Percentiles rank a stretch among this genome's conserved stretches.
Conservation (phyloP, 2,329 filamentous ascomycete species). For the Penicillium freii region DNA sequence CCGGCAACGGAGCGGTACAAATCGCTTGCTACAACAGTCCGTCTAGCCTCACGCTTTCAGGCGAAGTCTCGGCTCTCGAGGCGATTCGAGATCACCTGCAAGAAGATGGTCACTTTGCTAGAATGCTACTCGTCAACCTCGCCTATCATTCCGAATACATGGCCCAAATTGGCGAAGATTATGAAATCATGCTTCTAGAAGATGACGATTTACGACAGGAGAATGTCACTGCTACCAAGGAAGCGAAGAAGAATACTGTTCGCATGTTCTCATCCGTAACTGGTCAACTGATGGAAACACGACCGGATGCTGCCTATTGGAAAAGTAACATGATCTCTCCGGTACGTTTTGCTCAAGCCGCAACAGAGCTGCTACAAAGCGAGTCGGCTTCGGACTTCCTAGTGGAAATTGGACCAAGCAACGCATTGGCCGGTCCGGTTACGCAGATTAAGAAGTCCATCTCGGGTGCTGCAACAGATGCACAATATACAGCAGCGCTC, state of each 20-base stretch:
- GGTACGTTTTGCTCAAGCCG: slow-evolving; percentile 1
- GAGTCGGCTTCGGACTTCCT: not conserved
- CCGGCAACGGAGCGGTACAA: not conserved
- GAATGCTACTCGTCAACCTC: slow-evolving; percentile 13
- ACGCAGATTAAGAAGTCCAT: not conserved
- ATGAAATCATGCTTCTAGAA: not conserved
- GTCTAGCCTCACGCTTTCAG: slow-evolving; percentile 23
- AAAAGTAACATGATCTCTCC: slow-evolving; percentile 21
- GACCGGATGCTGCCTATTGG: slow-evolving; percentile 19
- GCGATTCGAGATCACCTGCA: slow-evolving; percentile 24
- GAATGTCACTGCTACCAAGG: not conserved
- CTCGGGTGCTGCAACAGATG: too few species aligned
- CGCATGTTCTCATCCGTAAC: slow-evolving; percentile 7
- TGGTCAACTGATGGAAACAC: not conserved
- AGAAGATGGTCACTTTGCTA: slow-evolving; percentile 17
- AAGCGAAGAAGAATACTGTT: not conserved
- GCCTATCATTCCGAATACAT: slow-evolving; percentile 28
- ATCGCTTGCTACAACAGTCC: slow-evolving; percentile 24
- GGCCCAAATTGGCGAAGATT: not conserved
- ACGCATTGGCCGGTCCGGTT: not conserved
- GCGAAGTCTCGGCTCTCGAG: slow-evolving; percentile 13
- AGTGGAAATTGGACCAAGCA: not conserved
- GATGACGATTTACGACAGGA: too few species aligned
- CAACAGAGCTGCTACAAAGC: not conserved
- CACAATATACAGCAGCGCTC: too few species aligned